phyloP scores from a whole-genome alignment of 345 rosid species.

The Linum trigynum region DNA sequence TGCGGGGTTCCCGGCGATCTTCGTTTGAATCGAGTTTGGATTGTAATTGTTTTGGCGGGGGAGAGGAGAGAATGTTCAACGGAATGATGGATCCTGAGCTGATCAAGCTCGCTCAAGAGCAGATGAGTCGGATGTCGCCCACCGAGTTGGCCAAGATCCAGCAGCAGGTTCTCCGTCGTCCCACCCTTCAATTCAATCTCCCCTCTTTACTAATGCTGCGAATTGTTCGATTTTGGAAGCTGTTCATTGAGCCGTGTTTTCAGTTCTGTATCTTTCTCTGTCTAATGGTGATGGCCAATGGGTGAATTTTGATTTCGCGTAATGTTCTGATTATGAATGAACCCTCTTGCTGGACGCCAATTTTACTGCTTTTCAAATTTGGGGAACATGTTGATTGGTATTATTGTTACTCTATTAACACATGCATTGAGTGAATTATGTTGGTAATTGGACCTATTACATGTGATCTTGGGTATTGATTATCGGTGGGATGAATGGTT shows the following conservation, averaged over 20 bases:
- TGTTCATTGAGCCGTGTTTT: not conserved
- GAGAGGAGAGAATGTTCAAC: slow-evolving; percentile 21
- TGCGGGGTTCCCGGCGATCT: not conserved
- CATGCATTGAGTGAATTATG: not conserved
- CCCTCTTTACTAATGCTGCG: too few species aligned
- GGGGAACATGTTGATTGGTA: too few species aligned
- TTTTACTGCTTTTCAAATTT: too few species aligned
- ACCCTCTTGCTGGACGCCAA: too few species aligned
- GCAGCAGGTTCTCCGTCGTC: slow-evolving; percentile 17
- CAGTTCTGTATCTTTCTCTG: not conserved
- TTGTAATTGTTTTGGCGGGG: not conserved
- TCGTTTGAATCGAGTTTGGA: not conserved
- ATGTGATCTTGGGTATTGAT: too few species aligned
- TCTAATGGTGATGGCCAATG: not conserved
- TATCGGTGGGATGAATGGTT: not conserved
- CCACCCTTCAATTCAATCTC: not conserved
- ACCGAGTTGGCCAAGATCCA: slow-evolving; percentile 50
- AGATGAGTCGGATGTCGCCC: slow-evolving; percentile 91
- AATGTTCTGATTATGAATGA: not conserved
- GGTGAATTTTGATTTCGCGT: not conserved
- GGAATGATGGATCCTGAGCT: slow-evolving; percentile 96
- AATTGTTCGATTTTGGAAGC: too few species aligned
- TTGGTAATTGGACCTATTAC: not conserved
- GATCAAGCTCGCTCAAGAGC: slow-evolving; percentile 83
- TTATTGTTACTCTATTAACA: too few species aligned